Base-by-base conservation (phyloP, 129 eudicot genomes). In the Flaveria ramosissima region DNA sequence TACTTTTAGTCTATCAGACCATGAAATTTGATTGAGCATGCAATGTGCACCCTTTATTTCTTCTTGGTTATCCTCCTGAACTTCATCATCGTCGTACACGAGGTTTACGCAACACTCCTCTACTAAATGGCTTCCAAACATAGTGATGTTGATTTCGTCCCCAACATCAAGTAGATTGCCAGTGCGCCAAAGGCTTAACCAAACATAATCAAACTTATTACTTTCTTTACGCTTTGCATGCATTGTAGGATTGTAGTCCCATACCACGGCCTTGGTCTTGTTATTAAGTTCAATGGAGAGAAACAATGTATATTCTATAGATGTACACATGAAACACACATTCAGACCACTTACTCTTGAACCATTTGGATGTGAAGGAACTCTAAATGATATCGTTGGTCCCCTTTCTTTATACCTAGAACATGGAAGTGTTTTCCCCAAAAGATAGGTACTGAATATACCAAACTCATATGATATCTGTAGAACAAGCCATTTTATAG, bases 391-490 rank as follows among this genome's bases (percentile, higher is more conserved):
- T 41, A 73, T 55, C 7, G n/a, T 12, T 73, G 77, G 42, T 42
- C 77, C 77, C 14, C 1, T 56, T 41, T 41, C 41, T 20, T 36
- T 56, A 36, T 73, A 56, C 16, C 52, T 73, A 14, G 20, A 73
- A 20, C 10, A 20, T 12, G 41, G 32, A 57, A 57, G 77, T 9
- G 10, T 57, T 56, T 59, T 24, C 53, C 15, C 36, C 43, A 5
- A 32, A 59, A 73, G 11, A 9, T 6, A 42, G 26, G 78, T 59
- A 50, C 78, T 59, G 17, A 73, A 73, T 59, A 73, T 73, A 12
- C 78, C 78, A 8, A 39, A 23, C 78, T 73, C 78, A 23, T 56
- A 73, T 23, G 7, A 42, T 20, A 73, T 39, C 78, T 73, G 45
- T 6, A 66, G 7, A 9, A 39, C 2, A 6, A 20, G 19, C 57